phyloP scores from a whole-genome alignment of 2,329 filamentous ascomycete genomes.

The Aureobasidium pullulans region DNA sequence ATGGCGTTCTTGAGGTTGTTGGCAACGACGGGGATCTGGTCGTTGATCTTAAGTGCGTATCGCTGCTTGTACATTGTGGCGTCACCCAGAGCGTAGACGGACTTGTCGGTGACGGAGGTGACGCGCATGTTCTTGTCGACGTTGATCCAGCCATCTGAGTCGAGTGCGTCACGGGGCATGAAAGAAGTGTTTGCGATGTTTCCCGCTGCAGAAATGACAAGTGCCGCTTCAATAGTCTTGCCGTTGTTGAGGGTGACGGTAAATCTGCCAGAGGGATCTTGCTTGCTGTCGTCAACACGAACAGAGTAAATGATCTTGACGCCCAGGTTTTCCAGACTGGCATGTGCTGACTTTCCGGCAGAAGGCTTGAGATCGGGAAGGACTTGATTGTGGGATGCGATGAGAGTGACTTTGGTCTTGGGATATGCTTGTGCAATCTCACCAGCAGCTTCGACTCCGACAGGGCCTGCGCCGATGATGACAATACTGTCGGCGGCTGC shows the following conservation, averaged over 20 bases:
- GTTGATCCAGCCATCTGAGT: conserved; percentile 9
- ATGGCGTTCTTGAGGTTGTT: conserved; percentile 4
- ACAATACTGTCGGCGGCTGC: conserved; percentile 2
- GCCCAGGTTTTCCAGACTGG: not conserved
- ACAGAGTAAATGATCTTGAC: conserved; percentile 3
- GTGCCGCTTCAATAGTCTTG: conserved; percentile 35
- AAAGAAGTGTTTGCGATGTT: conserved; percentile 41
- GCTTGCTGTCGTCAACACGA: not conserved
- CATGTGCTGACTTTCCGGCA: not conserved
- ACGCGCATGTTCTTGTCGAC: conserved; percentile 11
- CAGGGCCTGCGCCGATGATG: conserved; percentile 1
- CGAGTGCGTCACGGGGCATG: conserved; percentile 29
- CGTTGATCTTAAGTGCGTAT: conserved; percentile 10
- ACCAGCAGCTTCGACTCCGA: conserved; percentile 5
- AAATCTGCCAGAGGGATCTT: not conserved
- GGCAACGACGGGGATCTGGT: conserved; percentile 8
- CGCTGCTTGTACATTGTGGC: conserved; percentile 12
- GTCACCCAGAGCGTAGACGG: conserved; percentile 3
- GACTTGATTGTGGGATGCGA: conserved; percentile 6
- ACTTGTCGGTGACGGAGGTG: not conserved
- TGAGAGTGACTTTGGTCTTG: not conserved
- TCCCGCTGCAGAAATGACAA: conserved; percentile 43
- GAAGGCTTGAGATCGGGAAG: conserved; percentile 5
- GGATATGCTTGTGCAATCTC: conserved; percentile 8
- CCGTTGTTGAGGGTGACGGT: conserved; percentile 34